These are phyloP conservation scores for Malus sieversii DNA, from an alignment of 306 rosid genomes.

Conservation along the genomic window DNA sequence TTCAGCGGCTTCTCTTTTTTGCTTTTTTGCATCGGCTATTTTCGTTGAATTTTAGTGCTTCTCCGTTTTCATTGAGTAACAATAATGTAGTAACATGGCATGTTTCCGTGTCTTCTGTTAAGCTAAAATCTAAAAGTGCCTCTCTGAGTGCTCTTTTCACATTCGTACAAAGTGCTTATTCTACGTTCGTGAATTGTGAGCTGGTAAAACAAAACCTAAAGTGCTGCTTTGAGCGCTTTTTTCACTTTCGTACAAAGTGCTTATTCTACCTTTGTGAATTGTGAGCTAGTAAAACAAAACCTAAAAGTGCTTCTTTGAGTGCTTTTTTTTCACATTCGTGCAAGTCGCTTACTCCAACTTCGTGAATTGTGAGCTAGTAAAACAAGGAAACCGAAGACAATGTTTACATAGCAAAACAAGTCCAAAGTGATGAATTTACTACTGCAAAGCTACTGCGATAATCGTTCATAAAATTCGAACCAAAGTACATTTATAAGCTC, in stretches of 20 bases:
- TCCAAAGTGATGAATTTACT: background rate
- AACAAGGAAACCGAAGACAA: background rate
- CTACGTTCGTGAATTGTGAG: background rate
- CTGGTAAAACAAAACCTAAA: background rate
- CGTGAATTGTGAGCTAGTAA: background rate
- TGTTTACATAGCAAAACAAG: background rate
- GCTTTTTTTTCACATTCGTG: background rate
- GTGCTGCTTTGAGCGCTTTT: background rate
- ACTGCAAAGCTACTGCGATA: background rate
- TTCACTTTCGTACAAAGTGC: background rate
- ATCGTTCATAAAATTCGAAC: background rate
- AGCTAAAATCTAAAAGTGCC: background rate
- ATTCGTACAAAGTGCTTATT: background rate
- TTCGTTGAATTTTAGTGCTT: constrained; percentile 9
- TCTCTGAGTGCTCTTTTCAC: background rate
- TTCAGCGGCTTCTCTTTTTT: constrained; percentile 2
- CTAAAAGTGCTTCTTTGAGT: background rate
- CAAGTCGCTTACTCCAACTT: too few species aligned
- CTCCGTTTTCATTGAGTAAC: background rate
- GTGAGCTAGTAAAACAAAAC: background rate
- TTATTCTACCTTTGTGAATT: background rate
- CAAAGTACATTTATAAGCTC: background rate
- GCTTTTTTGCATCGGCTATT: background rate
- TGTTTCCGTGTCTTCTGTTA: constrained; percentile 20
- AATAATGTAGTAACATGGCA: constrained; percentile 34